Evolutionary conservation across 2,329 filamentous ascomycete species (phyloP).

Genomic region (Metarhizium anisopliae): DNA sequence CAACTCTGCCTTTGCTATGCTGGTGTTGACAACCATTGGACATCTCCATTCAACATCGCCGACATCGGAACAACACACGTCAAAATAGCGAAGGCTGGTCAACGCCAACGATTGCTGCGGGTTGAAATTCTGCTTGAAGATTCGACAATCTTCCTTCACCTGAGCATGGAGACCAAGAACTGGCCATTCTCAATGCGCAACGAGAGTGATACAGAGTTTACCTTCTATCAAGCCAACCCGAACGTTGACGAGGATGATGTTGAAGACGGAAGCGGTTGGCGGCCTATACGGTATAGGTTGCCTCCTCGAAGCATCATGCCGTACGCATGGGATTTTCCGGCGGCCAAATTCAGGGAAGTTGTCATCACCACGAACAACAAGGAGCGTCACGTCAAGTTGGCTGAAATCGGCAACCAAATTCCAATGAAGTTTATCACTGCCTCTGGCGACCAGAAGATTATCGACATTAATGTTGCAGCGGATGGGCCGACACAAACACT

Average conservation of each 20-base stretch:
- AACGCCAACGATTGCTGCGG: slow-evolving; percentile 79
- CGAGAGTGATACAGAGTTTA: slow-evolving; percentile 92
- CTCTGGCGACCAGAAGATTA: slow-evolving; percentile 69
- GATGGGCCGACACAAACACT: slow-evolving; percentile 93
- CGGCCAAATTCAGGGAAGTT: slow-evolving; percentile 91
- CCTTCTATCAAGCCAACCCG: slow-evolving; percentile 91
- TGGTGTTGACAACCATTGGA: slow-evolving; percentile 94
- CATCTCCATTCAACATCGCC: slow-evolving; percentile 93
- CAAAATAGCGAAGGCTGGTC: slow-evolving; percentile 84
- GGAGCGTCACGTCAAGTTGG: slow-evolving; percentile 86
- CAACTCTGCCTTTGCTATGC: slow-evolving; percentile 90
- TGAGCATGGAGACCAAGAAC: slow-evolving; percentile 84
- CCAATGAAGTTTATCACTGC: slow-evolving; percentile 79
- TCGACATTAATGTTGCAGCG: slow-evolving; percentile 93
- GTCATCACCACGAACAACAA: slow-evolving; percentile 48
- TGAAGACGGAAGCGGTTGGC: slow-evolving; percentile 80
- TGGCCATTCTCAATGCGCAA: slow-evolving; percentile 99
- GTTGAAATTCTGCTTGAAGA: slow-evolving; percentile 88
- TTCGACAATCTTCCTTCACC: slow-evolving; percentile 85
- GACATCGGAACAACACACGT: slow-evolving; percentile 88
- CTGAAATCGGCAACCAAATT: slow-evolving; percentile 92
- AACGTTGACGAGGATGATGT: slow-evolving; percentile 85
- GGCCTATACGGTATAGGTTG: slow-evolving; percentile 82
- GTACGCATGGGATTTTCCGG: slow-evolving; percentile 98
- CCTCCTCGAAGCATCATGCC: slow-evolving; percentile 97